Percentiles rank a stretch among this genome's conserved stretches.
These are phyloP conservation scores for Trichoderma orchidacearum DNA, from an alignment of 495 filamentous ascomycete species.

Conservation along the genomic window DNA sequence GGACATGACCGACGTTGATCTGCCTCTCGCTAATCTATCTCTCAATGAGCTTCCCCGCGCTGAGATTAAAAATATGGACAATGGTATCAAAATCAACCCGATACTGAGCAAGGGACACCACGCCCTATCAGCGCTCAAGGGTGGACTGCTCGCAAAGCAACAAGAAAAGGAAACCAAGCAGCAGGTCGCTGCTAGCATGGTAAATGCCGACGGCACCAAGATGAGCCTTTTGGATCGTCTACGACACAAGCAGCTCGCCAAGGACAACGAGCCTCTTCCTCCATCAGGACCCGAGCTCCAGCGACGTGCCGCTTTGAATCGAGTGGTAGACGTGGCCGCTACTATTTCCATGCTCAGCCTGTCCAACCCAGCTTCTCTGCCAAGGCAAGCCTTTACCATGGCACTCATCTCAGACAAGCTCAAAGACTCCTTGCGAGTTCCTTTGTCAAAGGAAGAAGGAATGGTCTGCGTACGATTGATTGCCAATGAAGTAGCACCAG, in stretches of 20 bases:
- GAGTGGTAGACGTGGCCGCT: conserved; percentile 45
- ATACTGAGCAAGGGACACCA: conserved; percentile 41
- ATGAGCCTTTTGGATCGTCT: conserved; percentile 48
- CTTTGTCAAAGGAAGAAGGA: conserved; percentile 46
- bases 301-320: conserved; percentile 43
- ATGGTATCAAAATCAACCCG: conserved; percentile 26
- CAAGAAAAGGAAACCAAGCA: conserved; percentile 10
- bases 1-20: conserved; percentile 3
- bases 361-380: conserved; percentile 18
- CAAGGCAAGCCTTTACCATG: conserved; percentile 45
- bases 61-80: conserved; percentile 32
- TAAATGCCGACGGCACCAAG: conserved; percentile 19
- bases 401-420: conserved; percentile 41
- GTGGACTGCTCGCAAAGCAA: conserved; percentile 30
- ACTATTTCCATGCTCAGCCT: conserved; percentile 44
- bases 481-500: conserved; percentile 43
- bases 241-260: conserved; percentile 39
- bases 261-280: conserved; percentile 22
- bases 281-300: conserved; percentile 26
- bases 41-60: conserved; percentile 39
- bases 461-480: conserved; percentile 40
- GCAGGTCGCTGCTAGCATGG: conserved; percentile 6
- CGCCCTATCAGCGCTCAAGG: conserved; percentile 46
- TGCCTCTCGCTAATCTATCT: conserved; percentile 21
- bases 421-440: conserved; percentile 45